Evolutionary conservation across 192 early-diverging fungal species (phyloP).

Genomic region (Linnemannia zychae): DNA sequence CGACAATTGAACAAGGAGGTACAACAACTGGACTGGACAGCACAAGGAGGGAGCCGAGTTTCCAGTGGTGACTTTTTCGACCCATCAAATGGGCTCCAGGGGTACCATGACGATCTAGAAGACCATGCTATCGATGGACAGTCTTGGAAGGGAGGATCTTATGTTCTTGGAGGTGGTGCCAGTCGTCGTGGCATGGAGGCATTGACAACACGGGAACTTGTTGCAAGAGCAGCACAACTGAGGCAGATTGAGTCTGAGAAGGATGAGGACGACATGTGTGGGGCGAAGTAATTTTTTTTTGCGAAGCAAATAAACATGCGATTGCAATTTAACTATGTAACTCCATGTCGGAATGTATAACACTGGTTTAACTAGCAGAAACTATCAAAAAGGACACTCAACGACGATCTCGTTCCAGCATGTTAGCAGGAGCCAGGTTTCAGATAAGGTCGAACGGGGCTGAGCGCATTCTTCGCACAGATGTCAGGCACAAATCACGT

Average conservation of each 20-base stretch:
- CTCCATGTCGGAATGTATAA: too few relatives aligned
- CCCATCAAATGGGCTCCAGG: slow-evolving; percentile 49
- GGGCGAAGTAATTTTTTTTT: slow-evolving; percentile 7
- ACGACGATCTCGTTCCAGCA: too few relatives aligned
- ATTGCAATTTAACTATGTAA: too few relatives aligned
- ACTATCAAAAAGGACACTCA: too few relatives aligned
- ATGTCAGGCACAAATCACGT: too few relatives aligned
- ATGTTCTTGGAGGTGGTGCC: slow-evolving; percentile 66
- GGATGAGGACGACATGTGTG: slow-evolving; percentile 69
- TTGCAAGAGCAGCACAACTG: slow-evolving; percentile 67
- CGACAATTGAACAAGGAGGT: slow-evolving; percentile 80
- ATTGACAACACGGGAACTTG: slow-evolving; percentile 60
- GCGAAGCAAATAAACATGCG: too few relatives aligned
- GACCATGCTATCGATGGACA: slow-evolving; percentile 44
- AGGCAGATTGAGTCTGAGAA: slow-evolving; percentile 76
- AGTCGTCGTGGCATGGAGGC: not conserved
- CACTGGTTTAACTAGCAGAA: too few relatives aligned
- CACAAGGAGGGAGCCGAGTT: slow-evolving; percentile 47
- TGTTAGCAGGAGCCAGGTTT: too few relatives aligned
- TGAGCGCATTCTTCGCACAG: too few relatives aligned
- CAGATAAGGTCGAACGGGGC: too few relatives aligned
- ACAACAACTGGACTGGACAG: slow-evolving; percentile 64
- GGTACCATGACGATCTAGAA: slow-evolving; percentile 50
- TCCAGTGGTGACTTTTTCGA: slow-evolving; percentile 58
- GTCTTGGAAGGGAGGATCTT: slow-evolving; percentile 69